Percentiles rank a stretch among this genome's conserved stretches.
Evolutionary conservation across 2,329 filamentous ascomycete species (phyloP).

Genomic region (Colletotrichum sp.): DNA sequence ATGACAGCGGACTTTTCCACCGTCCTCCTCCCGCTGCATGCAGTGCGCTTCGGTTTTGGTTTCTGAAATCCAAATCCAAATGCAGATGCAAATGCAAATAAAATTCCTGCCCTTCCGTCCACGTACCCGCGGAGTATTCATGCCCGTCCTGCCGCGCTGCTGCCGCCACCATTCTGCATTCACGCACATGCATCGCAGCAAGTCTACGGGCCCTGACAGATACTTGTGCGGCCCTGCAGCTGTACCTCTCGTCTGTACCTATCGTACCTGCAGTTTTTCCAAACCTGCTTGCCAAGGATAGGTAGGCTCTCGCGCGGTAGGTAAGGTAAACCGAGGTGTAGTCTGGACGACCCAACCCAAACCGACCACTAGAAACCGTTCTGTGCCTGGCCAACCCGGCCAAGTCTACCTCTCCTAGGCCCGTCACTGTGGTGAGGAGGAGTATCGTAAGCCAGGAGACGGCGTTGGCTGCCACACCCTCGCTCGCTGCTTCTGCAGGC

Average conservation of each 20-base stretch:
- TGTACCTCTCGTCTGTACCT: not conserved
- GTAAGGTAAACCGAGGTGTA: not conserved
- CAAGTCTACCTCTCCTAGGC: not conserved
- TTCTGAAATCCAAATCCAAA: not conserved
- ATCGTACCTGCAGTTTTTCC: not conserved
- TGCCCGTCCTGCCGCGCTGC: not conserved
- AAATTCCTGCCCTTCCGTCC: not conserved
- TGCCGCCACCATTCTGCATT: not conserved
- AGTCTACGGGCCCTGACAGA: constrained; percentile 14
- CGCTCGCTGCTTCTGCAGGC: not conserved
- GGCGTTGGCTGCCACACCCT: constrained; percentile 12
- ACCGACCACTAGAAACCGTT: not conserved
- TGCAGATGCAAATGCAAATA: not conserved
- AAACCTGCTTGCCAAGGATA: not conserved
- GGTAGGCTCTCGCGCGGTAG: not conserved
- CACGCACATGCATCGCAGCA: not conserved
- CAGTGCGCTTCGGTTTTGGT: not conserved
- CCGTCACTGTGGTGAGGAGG: not conserved
- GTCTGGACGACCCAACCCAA: not conserved
- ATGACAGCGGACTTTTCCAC: not conserved
- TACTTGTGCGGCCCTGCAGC: constrained; percentile 1
- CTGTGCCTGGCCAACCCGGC: constrained; percentile 7
- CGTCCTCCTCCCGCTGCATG: not conserved
- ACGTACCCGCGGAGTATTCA: not conserved
- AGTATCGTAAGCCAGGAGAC: not conserved